These are phyloP conservation scores for Sporodiniella umbellata DNA, from an alignment of 371 early-diverging fungal species.

Conservation along the genomic window DNA sequence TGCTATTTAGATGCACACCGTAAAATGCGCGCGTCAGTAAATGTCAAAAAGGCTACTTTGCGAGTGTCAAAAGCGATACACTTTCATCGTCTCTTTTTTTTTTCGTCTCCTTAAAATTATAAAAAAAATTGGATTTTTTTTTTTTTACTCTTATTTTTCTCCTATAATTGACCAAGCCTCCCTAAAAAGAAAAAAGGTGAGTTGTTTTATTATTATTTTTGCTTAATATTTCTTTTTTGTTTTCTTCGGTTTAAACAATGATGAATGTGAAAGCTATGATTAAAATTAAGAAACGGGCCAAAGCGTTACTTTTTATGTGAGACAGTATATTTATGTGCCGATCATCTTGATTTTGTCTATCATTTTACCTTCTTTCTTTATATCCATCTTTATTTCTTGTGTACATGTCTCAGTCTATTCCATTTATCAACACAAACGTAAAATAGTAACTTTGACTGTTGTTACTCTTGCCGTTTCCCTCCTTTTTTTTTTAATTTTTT, in stretches of 20 bases:
- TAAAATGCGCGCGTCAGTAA: too few relatives aligned
- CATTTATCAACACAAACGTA: neutral
- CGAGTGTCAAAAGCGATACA: too few relatives aligned
- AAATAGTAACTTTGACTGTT: neutral
- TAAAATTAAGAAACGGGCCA: neutral
- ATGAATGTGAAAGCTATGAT: neutral
- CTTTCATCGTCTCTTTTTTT: too few relatives aligned
- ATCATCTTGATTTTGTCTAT: neutral
- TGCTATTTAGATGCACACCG: too few relatives aligned
- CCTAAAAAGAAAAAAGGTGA: too few relatives aligned
- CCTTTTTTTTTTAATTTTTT: neutral
- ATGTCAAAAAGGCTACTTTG: too few relatives aligned
- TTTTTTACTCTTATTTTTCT: slow-evolving; percentile 13
- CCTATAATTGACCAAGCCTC: neutral
- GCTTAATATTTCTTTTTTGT: too few relatives aligned
- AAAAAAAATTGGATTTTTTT: too few relatives aligned
- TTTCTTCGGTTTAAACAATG: neutral
- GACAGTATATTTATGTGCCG: neutral
- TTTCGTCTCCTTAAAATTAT: too few relatives aligned
- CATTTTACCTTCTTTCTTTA: neutral
- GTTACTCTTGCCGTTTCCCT: too few relatives aligned
- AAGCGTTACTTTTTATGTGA: neutral
- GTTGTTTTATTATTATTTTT: too few relatives aligned
- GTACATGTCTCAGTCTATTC: neutral
- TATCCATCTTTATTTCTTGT: neutral